Conservation (phyloP, 2,329 filamentous ascomycete genomes). For the Coniochaeta hoffmannii region DNA sequence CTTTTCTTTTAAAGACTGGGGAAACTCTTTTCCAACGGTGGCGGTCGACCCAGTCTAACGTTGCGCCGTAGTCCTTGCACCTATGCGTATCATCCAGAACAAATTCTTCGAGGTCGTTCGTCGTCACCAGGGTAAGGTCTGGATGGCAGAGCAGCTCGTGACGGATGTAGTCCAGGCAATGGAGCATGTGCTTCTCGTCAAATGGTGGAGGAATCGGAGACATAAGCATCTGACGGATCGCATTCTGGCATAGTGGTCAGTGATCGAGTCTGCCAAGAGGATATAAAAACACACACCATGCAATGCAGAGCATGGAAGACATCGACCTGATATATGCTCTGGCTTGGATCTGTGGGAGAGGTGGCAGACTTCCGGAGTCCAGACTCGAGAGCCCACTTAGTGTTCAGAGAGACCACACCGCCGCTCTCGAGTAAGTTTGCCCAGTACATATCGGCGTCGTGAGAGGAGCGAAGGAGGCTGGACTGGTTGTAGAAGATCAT, state of each 20-base stretch:
- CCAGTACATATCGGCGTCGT: constrained; percentile 6
- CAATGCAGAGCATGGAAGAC: constrained; percentile 10
- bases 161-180: constrained; percentile 11
- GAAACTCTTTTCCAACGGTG: constrained; percentile 10
- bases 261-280: neutral
- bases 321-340: constrained; percentile 11
- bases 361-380: constrained; percentile 7
- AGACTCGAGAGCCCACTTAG: constrained; percentile 7
- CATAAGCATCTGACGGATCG: constrained; percentile 10
- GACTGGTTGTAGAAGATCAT: constrained; percentile 4
- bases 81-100: constrained; percentile 8
- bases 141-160: constrained; percentile 10
- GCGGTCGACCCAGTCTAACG: constrained; percentile 10
- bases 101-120: constrained; percentile 9
- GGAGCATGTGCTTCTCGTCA: constrained; percentile 10
- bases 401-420: constrained; percentile 9
- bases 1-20: constrained; percentile 3
- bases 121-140: constrained; percentile 8
- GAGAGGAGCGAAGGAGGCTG: neutral
- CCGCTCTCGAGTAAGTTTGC: constrained; percentile 5
- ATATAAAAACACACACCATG: constrained; percentile 4
- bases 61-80: constrained; percentile 8
- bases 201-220: constrained; percentile 4
- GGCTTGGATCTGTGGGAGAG: constrained; percentile 8
- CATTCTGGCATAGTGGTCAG: constrained; percentile 5